phyloP scores from a whole-genome alignment of 1,284 basidiomycete species.

The Leccinum subrobustum region DNA sequence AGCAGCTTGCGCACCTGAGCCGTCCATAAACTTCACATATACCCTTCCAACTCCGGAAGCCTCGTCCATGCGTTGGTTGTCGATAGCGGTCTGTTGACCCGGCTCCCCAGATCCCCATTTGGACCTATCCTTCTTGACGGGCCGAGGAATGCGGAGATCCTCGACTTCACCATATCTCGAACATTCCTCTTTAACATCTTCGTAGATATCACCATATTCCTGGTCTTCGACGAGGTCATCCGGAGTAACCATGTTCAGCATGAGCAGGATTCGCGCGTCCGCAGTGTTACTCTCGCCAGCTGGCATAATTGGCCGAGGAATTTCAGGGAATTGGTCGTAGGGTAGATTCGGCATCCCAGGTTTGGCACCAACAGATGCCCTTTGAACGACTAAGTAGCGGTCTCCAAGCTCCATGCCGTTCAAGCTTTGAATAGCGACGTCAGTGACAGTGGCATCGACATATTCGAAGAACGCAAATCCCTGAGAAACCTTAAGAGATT shows the following conservation, averaged over 20 bases:
- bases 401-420: conserved; percentile 99
- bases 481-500: conserved; percentile 40
- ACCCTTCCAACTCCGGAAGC: conserved; percentile 91
- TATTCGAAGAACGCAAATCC: conserved; percentile 99
- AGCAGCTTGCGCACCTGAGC: conserved; percentile 64
- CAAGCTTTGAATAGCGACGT: conserved; percentile 93
- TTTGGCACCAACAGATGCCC: conserved; percentile 90
- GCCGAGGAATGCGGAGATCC: conserved; percentile 87
- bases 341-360: conserved; percentile 64
- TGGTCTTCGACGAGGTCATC: conserved; percentile 91
- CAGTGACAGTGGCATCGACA: conserved; percentile 85
- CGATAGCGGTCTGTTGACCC: conserved; percentile 60
- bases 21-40: conserved; percentile 80
- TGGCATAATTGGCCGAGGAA: conserved; percentile 81
- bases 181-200: conserved; percentile 95
- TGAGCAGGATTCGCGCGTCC: conserved; percentile 84
- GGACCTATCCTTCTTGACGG: conserved; percentile 79
- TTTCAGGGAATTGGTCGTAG: conserved; percentile 72
- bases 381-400: conserved; percentile 93
- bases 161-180: conserved; percentile 79
- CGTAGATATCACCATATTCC: conserved; percentile 92
- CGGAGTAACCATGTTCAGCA: conserved; percentile 98
- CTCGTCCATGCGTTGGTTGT: conserved; percentile 74
- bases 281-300: conserved; percentile 60
- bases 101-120: conserved; percentile 73